Percentiles rank a stretch among this genome's conserved stretches.
Conservation (phyloP, 2,329 filamentous ascomycete species). For the Cladosporium sp. region DNA sequence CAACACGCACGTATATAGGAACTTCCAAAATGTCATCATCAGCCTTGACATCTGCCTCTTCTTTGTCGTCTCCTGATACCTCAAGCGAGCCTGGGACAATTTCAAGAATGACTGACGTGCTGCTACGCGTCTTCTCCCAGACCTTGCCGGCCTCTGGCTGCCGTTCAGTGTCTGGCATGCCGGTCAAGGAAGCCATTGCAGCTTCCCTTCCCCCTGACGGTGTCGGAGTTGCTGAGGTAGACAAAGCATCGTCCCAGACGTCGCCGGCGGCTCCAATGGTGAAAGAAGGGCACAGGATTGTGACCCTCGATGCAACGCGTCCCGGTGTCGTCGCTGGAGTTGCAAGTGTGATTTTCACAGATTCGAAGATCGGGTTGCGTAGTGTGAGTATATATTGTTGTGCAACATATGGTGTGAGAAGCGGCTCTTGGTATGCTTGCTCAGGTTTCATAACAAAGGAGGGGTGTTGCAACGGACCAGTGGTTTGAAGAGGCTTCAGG, state of each 20-base stretch:
- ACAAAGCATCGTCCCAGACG: conserved; percentile 83
- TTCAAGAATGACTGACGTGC: conserved; percentile 90
- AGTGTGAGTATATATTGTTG: conserved; percentile 84
- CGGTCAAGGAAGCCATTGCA: conserved; percentile 30
- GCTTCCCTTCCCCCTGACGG: conserved; percentile 26
- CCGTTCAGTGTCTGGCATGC: conserved; percentile 46
- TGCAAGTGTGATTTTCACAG: conserved; percentile 79
- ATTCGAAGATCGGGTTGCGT: conserved; percentile 90
- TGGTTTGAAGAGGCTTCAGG: conserved; percentile 54
- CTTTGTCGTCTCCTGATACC: conserved; percentile 31
- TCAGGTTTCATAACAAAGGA: conserved; percentile 24
- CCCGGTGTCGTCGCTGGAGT: conserved; percentile 77
- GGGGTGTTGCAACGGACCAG: conserved; percentile 20
- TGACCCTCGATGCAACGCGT: conserved; percentile 72
- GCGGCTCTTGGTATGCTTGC: conserved; percentile 13
- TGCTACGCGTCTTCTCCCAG: conserved; percentile 92
- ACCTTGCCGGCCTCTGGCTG: conserved; percentile 86
- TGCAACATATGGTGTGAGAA: conserved; percentile 41
- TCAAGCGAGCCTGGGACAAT: conserved; percentile 60
- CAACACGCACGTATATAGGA: conserved; percentile 85
- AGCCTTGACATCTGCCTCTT: conserved; percentile 32
- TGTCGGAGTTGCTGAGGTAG: conserved; percentile 32
- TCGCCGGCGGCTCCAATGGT: conserved; percentile 93
- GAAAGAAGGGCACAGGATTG: conserved; percentile 89
- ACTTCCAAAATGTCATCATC: conserved; percentile 75